Evolutionary conservation across 768 basidiomycete species (phyloP).

Genomic region (Astraeus odoratus): DNA sequence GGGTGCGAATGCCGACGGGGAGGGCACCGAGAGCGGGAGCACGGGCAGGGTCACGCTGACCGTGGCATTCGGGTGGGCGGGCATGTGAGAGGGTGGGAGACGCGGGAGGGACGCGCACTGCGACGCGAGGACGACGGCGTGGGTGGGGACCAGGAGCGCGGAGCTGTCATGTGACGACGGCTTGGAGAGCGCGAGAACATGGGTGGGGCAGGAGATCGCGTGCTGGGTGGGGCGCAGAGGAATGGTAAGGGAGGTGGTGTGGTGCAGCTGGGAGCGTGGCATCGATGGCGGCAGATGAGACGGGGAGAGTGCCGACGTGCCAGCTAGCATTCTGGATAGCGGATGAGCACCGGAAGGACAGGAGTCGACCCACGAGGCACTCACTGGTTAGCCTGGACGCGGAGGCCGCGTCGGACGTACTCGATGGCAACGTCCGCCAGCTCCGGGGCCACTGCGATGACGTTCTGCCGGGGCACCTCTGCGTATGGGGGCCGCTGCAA

Average conservation of each 20-base stretch:
- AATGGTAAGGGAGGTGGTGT: slow-evolving; percentile 26
- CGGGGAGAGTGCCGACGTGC: slow-evolving; percentile 40
- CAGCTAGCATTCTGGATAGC: slow-evolving; percentile 31
- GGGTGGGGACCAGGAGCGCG: slow-evolving; percentile 54
- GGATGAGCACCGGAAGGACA: slow-evolving; percentile 25
- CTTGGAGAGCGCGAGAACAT: slow-evolving; percentile 43
- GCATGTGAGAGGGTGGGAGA: slow-evolving; percentile 35
- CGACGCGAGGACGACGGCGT: slow-evolving; percentile 62
- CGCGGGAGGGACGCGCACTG: slow-evolving; percentile 60
- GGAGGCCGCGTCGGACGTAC: slow-evolving; percentile 52
- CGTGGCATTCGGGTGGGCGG: slow-evolving; percentile 27
- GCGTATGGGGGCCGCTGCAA: slow-evolving; percentile 56
- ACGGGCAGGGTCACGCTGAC: slow-evolving; percentile 48
- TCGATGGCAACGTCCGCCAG: slow-evolving; percentile 50
- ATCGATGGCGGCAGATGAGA: slow-evolving; percentile 34
- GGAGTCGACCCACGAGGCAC: slow-evolving; percentile 15
- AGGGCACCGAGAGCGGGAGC: slow-evolving; percentile 55
- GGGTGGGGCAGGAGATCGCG: slow-evolving; percentile 35
- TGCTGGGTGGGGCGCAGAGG: slow-evolving; percentile 23
- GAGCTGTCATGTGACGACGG: slow-evolving; percentile 26
- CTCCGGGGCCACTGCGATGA: slow-evolving; percentile 47
- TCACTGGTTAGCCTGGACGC: slow-evolving; percentile 38
- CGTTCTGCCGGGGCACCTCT: slow-evolving; percentile 49
- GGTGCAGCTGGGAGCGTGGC: slow-evolving; percentile 25
- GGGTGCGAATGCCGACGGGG: slow-evolving; percentile 51